A percentile compares a stretch with the other conserved stretches of the same genome.
Evolutionary conservation across 148 eudicot species (phyloP).

Genomic region (Camellia granthamiana): DNA sequence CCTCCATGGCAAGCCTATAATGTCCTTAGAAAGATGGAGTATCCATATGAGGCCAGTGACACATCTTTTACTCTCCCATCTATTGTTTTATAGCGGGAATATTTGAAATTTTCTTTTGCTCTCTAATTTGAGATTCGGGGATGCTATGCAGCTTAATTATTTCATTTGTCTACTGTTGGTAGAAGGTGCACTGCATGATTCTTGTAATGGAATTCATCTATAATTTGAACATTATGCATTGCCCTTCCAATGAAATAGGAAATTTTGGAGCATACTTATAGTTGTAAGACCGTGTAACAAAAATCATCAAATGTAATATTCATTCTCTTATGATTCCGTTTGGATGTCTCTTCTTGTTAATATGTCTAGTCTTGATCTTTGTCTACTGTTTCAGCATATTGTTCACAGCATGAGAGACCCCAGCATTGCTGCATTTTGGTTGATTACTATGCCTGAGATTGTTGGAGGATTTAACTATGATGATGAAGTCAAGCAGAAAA

Average conservation of each 20-base stretch:
- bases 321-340: background rate
- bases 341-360: background rate
- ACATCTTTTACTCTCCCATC: constrained; percentile 14
- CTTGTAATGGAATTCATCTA: background rate
- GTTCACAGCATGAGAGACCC: constrained; percentile 91
- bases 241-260: constrained; percentile 1
- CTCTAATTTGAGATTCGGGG: background rate
- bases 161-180: background rate
- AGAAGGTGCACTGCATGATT: background rate
- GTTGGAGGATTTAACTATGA: constrained; percentile 84
- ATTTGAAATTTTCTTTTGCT: constrained; percentile 1
- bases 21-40: constrained; percentile 77
- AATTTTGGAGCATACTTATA: background rate
- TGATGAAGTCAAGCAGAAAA: constrained; percentile 84
- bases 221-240: background rate
- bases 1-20: constrained; percentile 91
- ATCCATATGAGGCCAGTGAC: constrained; percentile 73
- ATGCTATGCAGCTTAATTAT: background rate
- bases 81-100: background rate
- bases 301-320: background rate
- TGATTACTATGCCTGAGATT: constrained; percentile 89
- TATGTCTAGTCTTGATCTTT: constrained; percentile 7
- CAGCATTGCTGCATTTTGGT: constrained; percentile 95
- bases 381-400: constrained; percentile 63
- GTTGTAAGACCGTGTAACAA: background rate